Base-by-base conservation (phyloP, 441 rosid genomes). In the Croton setiger region DNA sequence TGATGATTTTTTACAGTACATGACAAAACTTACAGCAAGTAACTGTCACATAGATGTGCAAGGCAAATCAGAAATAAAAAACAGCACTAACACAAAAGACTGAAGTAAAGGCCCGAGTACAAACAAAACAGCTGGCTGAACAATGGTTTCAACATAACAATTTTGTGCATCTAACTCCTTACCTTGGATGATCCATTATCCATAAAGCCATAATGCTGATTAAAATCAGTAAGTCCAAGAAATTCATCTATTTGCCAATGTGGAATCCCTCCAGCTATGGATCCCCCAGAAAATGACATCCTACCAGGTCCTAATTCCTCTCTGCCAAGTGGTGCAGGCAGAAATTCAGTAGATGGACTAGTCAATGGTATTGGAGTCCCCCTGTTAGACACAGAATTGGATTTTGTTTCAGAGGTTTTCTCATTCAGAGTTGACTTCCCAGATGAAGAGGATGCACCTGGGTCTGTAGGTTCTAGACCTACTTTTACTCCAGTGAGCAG, bases 401-500 rank as follows among this genome's bases (percentile, higher is more conserved):
- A 72, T 70, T 75, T 88, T 3, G 68, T 66, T 68, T 81, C 91
- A 12, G 79, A 72, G 21, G 80, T 53, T 60, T 82, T 82, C 57
- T 77, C 90, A 55, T 61, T 78, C 15, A 76, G 58, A 55, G 76
- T 82, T 47, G 88, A 87, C 74, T 83, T 84, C 52, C 77, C 79
- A 0, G 78, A 11, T 10, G 84, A 84, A 53, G 96, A 84, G 7
- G 84, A 78, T 23, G 81, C 80, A 72, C 83, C 74, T 23, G 79
- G 72, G 60, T 86, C 84, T 4, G 82, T 68, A 23, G 87, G 64
- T 80, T 94, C 97, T 61, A 78, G 90, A 75, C 93, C 96, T 44
- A 94, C 96, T 81, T 87, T 89, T 43, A 94, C 95, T 60, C 97
- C 98, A 18, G 98, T 94, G 14, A 94, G 85, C 65, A 94, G 86